phyloP scores from a whole-genome alignment of 169 alveolate genomes.

The Cryptosporidium meleagridis region DNA sequence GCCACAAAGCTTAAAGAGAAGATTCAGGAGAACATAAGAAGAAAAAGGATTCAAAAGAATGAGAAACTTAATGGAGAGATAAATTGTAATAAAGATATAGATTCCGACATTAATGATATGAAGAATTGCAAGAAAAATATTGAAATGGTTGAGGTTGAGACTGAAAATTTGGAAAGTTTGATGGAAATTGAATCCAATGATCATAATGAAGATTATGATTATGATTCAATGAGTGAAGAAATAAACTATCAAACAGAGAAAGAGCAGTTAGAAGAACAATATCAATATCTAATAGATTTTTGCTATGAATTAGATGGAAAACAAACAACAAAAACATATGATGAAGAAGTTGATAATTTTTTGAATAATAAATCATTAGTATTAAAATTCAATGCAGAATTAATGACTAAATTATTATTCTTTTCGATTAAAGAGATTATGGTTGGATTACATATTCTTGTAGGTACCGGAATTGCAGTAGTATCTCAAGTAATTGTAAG shows the following conservation, averaged over 20 bases:
- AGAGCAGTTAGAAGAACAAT: neutral
- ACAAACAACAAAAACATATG: neutral
- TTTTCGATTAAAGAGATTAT: constrained; percentile 49
- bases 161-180: neutral
- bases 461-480: constrained; percentile 49
- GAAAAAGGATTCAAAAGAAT: neutral
- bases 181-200: neutral
- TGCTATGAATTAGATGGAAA: constrained; percentile 9
- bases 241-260: neutral
- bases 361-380: constrained; percentile 29
- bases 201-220: neutral
- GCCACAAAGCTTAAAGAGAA: constrained; percentile 33
- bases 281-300: constrained; percentile 6
- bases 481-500: constrained; percentile 46
- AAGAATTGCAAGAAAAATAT: neutral
- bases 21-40: constrained; percentile 15
- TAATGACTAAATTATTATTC: constrained; percentile 41
- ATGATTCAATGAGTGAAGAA: neutral
- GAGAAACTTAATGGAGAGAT: neutral
- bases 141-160: neutral
- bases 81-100: neutral
- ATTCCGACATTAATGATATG: neutral
- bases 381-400: constrained; percentile 32
- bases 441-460: constrained; percentile 26
- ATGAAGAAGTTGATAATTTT: constrained; percentile 31